Evolutionary conservation across 768 basidiomycete genomes (phyloP).

Genomic region (Butyriboletus loyo): DNA sequence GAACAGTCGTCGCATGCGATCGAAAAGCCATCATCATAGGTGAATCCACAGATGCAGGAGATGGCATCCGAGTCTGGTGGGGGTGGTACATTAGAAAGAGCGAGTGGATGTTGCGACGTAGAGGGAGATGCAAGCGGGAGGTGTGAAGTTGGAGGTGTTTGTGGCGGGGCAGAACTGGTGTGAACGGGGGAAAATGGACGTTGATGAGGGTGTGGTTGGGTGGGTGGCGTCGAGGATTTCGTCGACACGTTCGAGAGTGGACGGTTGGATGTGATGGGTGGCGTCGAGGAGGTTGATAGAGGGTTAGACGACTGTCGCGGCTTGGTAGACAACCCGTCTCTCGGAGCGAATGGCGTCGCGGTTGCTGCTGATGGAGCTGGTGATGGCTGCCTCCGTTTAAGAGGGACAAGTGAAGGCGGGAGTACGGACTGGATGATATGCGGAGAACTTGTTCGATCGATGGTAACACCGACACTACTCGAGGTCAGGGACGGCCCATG

Average conservation of each 20-base stretch:
- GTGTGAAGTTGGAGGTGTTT: slow-evolving; percentile 11
- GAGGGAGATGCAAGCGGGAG: slow-evolving; percentile 19
- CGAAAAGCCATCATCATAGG: slow-evolving; percentile 78
- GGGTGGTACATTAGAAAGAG: slow-evolving; percentile 17
- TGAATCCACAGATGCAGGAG: slow-evolving; percentile 71
- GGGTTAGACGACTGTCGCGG: slow-evolving; percentile 17
- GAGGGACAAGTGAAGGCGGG: slow-evolving; percentile 34
- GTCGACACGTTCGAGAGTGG: slow-evolving; percentile 9
- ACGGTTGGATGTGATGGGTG: slow-evolving; percentile 10
- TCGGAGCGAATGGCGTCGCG: slow-evolving; percentile 8
- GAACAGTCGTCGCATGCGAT: slow-evolving; percentile 83
- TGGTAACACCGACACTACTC: slow-evolving; percentile 20
- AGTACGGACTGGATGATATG: slow-evolving; percentile 21
- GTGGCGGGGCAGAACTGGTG: slow-evolving; percentile 11
- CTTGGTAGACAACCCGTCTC: slow-evolving; percentile 13
- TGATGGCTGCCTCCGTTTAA: slow-evolving; percentile 40
- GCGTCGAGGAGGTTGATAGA: slow-evolving; percentile 14
- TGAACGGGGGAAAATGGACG: slow-evolving; percentile 19
- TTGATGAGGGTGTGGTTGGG: slow-evolving; percentile 12
- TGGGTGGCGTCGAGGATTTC: slow-evolving; percentile 14
- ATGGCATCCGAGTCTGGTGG: slow-evolving; percentile 46
- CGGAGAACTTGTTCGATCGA: slow-evolving; percentile 21
- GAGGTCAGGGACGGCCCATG: slow-evolving; percentile 30
- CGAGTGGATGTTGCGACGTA: slow-evolving; percentile 18
- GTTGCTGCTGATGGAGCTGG: slow-evolving; percentile 15